Evolutionary conservation across 768 basidiomycete species (phyloP).

Genomic region (Russula lepida): DNA sequence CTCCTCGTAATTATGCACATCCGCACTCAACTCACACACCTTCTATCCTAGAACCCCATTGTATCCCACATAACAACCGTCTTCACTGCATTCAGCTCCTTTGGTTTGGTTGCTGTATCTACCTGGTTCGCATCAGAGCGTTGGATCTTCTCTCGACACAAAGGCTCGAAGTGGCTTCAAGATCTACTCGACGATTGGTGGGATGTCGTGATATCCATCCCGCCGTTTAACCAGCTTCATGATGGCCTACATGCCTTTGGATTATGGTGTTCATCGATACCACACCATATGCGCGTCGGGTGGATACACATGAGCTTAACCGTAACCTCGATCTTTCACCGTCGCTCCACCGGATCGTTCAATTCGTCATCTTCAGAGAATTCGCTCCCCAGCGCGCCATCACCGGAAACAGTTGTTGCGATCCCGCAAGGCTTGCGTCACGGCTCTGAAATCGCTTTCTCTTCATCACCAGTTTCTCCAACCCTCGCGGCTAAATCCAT

Average conservation of each 20-base stretch:
- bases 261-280: neutral
- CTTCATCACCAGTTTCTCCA: constrained; percentile 22
- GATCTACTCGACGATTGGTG: constrained; percentile 45
- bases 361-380: constrained; percentile 14
- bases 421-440: constrained; percentile 6
- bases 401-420: constrained; percentile 3
- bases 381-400: constrained; percentile 7
- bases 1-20: neutral
- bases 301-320: constrained; percentile 10
- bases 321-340: constrained; percentile 6
- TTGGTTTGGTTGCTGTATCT: constrained; percentile 62
- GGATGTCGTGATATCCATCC: constrained; percentile 22
- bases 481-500: constrained; percentile 4
- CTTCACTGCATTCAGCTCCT: constrained; percentile 64
- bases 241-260: constrained; percentile 1
- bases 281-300: constrained; percentile 5
- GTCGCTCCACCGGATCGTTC: constrained; percentile 3
- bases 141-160: constrained; percentile 52
- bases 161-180: constrained; percentile 61
- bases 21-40: neutral
- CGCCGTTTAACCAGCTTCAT: constrained; percentile 7
- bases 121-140: constrained; percentile 68
- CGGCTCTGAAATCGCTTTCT: constrained; percentile 18
- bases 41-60: constrained; percentile 36
- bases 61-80: constrained; percentile 70